A percentile compares a stretch with the other conserved stretches of the same genome.
Conservation (phyloP, 2,329 filamentous ascomycete species). For the Sclerotinia minor region DNA sequence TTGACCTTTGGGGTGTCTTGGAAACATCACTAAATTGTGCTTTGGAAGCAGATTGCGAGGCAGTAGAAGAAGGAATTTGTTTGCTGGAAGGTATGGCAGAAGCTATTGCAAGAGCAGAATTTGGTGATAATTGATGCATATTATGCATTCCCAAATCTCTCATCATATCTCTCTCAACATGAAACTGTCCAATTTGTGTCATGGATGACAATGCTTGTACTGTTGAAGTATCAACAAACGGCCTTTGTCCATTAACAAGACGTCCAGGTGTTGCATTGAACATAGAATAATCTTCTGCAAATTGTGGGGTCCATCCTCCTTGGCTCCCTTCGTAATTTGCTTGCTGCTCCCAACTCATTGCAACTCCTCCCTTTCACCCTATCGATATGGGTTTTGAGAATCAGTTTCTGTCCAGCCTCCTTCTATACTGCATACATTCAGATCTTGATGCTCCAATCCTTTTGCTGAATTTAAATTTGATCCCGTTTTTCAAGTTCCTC, state of each 20-base stretch:
- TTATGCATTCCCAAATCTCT: constrained; percentile 62
- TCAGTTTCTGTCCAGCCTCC: constrained; percentile 17
- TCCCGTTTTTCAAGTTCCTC: not conserved
- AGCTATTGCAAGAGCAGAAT: constrained; percentile 54
- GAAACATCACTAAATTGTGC: constrained; percentile 37
- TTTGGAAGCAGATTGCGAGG: constrained; percentile 39
- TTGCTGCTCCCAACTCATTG: constrained; percentile 64
- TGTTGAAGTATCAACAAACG: constrained; percentile 37
- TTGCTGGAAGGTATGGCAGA: constrained; percentile 54
- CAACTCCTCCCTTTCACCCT: constrained; percentile 42
- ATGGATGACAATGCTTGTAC: constrained; percentile 31
- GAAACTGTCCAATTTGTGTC: constrained; percentile 52
- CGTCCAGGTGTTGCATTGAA: constrained; percentile 65
- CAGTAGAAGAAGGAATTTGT: constrained; percentile 59
- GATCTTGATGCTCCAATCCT: constrained; percentile 4
- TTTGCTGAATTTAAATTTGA: constrained; percentile 1
- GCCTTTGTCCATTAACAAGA: constrained; percentile 43
- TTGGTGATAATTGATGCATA: constrained; percentile 60
- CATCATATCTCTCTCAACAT: constrained; percentile 49
- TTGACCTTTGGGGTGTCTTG: constrained; percentile 47
- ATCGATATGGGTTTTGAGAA: constrained; percentile 9
- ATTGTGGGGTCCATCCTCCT: constrained; percentile 59
- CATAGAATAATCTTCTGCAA: constrained; percentile 65
- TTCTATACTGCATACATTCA: constrained; percentile 24
- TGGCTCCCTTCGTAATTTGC: constrained; percentile 50